A percentile compares a stretch with the other conserved stretches of the same genome.
Conservation (phyloP, 148 eudicot genomes). For the Polygonum maritimum region DNA sequence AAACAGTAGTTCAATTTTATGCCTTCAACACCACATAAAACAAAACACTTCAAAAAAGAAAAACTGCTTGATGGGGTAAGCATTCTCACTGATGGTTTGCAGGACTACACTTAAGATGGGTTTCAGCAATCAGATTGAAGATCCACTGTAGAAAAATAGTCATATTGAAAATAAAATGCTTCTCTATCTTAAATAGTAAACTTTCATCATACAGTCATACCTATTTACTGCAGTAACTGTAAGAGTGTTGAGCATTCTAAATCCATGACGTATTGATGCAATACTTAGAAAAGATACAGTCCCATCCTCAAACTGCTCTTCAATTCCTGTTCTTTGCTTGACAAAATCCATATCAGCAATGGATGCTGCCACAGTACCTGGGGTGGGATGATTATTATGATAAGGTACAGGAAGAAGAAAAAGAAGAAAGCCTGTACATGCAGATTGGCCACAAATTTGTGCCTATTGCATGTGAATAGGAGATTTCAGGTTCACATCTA, state of each 20-base stretch:
- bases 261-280: constrained; percentile 77
- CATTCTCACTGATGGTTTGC: neutral
- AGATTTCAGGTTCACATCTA: neutral
- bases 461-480: neutral
- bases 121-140: neutral
- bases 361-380: constrained; percentile 95
- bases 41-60: neutral
- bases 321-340: constrained; percentile 71
- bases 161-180: neutral
- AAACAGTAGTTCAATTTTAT: neutral
- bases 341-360: constrained; percentile 88
- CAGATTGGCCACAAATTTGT: neutral
- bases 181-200: neutral
- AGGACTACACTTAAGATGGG: neutral
- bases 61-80: neutral
- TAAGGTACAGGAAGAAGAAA: neutral
- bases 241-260: constrained; percentile 48
- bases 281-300: constrained; percentile 79
- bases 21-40: neutral
- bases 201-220: constrained; percentile 36
- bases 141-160: neutral
- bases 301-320: constrained; percentile 89
- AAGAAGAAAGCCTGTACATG: neutral
- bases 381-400: constrained; percentile 16
- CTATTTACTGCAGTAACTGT: constrained; percentile 53